A percentile compares a stretch with the other conserved stretches of the same genome.
phyloP scores from a whole-genome alignment of 371 early-diverging fungal species.

The Batkoa obscura region DNA sequence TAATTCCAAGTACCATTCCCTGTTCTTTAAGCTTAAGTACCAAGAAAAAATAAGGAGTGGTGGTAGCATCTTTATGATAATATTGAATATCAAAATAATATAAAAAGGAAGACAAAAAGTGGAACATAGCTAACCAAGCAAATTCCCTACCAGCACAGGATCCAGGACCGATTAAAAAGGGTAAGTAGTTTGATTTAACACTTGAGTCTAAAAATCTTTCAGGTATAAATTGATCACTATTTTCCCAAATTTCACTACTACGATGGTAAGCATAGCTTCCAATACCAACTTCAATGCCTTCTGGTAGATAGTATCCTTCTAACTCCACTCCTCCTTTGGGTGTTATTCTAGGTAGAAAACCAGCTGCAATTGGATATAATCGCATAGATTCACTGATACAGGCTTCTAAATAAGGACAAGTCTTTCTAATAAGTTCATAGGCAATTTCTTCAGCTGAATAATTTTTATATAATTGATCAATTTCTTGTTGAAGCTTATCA shows the following conservation, averaged over 20 bases:
- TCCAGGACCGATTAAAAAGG: not conserved
- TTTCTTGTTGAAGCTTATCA: constrained; percentile 5
- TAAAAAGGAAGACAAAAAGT: not conserved
- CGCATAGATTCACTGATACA: no score
- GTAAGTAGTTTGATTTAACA: not conserved
- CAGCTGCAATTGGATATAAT: constrained; percentile 9
- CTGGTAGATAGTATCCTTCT: constrained; percentile 8
- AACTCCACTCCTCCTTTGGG: constrained; percentile 5
- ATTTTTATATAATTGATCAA: not conserved
- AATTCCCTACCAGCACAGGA: constrained; percentile 1
- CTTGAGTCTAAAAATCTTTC: not conserved
- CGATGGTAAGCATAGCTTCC: not conserved
- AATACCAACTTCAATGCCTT: not conserved
- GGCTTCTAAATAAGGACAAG: no score
- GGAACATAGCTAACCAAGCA: not conserved
- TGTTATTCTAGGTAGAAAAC: constrained; percentile 6
- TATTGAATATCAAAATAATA: not conserved
- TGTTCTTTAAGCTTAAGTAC: not conserved
- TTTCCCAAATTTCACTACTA: not conserved
- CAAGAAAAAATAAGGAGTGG: not conserved
- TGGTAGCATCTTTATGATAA: not conserved
- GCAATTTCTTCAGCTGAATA: no score
- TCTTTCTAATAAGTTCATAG: no score
- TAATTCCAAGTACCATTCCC: not conserved
- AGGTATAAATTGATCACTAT: not conserved